Percentiles rank a stretch among this genome's conserved stretches.
Conservation (phyloP, 495 filamentous ascomycete genomes). For the Entonaema liquescens region DNA sequence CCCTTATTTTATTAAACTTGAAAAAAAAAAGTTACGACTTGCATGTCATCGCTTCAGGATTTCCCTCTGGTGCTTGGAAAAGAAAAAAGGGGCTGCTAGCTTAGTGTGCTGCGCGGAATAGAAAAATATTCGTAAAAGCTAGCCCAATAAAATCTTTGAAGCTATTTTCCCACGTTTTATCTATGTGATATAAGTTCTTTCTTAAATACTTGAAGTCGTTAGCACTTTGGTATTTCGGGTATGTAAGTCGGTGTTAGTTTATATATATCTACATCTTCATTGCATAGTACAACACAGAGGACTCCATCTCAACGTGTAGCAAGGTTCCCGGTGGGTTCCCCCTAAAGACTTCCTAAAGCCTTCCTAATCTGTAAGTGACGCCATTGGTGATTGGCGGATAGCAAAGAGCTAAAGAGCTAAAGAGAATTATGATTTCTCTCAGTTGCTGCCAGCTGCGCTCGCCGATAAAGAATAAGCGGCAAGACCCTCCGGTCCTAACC, state of each 20-base stretch:
- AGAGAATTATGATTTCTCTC: not conserved
- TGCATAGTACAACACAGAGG: too few species aligned
- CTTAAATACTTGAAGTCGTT: not conserved
- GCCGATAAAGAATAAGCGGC: not conserved
- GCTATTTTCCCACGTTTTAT: not conserved
- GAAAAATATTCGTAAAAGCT: conserved; percentile 18
- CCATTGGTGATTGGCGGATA: conserved; percentile 18
- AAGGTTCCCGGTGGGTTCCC: too few species aligned
- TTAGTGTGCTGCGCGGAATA: conserved; percentile 11
- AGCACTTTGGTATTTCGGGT: too few species aligned
- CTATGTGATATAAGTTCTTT: conserved; percentile 3
- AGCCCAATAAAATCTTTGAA: conserved; percentile 33
- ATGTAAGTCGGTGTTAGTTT: too few species aligned
- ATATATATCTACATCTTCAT: too few species aligned
- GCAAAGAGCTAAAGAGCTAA: not conserved
- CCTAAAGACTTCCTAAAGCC: too few species aligned
- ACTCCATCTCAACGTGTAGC: too few species aligned
- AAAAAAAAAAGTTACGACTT: conserved; percentile 11
- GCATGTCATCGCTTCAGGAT: conserved; percentile 22
- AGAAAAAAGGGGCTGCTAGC: not conserved
- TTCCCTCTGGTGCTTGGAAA: conserved; percentile 31
- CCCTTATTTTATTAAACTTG: conserved; percentile 17
- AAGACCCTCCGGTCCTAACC: conserved; percentile 29
- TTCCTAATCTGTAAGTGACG: conserved; percentile 23
- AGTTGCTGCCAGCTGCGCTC: not conserved